These are phyloP conservation scores for Sporothrix luriei DNA, from an alignment of 2,329 filamentous ascomycete genomes.

Conservation along the genomic window DNA sequence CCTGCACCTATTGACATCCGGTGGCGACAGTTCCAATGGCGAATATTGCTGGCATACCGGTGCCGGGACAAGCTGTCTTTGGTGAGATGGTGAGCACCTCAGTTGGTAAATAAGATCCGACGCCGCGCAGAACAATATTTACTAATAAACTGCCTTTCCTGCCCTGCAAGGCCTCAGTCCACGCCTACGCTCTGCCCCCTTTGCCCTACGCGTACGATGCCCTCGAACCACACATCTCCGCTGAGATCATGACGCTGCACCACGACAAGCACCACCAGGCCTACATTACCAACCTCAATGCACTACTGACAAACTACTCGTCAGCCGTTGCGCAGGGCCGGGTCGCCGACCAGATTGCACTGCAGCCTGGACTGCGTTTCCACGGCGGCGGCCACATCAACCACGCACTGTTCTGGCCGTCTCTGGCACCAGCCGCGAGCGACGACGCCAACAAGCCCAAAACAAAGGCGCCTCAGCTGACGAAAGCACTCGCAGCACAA, in stretches of 20 bases:
- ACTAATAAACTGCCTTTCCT: background rate
- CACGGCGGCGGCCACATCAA: conserved; percentile 69
- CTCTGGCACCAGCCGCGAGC: conserved; percentile 64
- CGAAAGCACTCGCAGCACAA: conserved; percentile 61
- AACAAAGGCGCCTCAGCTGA: conserved; percentile 49
- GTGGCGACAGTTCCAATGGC: conserved; percentile 13
- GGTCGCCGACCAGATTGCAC: conserved; percentile 60
- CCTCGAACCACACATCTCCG: conserved; percentile 71
- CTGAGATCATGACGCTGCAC: conserved; percentile 94
- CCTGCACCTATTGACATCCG: background rate
- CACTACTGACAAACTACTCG: conserved; percentile 69
- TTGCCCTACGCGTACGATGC: conserved; percentile 44
- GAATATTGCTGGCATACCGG: conserved; percentile 14
- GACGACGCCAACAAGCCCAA: conserved; percentile 59
- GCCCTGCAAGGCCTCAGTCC: background rate
- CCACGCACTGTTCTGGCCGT: conserved; percentile 70
- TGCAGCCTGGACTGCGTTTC: conserved; percentile 67
- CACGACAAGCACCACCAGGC: conserved; percentile 93
- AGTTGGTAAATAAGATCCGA: background rate
- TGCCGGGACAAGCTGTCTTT: conserved; percentile 27
- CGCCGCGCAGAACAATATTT: background rate
- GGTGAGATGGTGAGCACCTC: conserved; percentile 26
- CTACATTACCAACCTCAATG: conserved; percentile 87
- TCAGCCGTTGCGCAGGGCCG: conserved; percentile 58
- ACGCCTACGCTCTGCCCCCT: conserved; percentile 38